Evolutionary conservation across 2,329 filamentous ascomycete genomes (phyloP), one percentile per base, ranked within the genome.

Genomic region (Coniochaeta pulveracea): DNA sequence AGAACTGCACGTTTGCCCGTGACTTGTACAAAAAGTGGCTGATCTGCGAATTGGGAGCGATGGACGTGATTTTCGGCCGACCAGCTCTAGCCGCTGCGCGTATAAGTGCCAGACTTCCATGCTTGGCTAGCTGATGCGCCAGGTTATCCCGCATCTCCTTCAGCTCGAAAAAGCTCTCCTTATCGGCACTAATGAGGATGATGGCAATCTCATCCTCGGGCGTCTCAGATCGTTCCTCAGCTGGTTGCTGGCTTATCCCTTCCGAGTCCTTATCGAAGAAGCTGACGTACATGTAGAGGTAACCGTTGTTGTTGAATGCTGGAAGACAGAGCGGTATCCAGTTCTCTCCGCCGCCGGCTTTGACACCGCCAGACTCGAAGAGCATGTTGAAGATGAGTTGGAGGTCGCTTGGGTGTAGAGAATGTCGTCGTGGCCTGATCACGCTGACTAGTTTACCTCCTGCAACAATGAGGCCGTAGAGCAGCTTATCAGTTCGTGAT

Each of bases 321-420:
- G 91, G 93, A 3, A 98, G 69, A 48, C 91, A 98, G 6, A 98
- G 68, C 0, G 91, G 91, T 30, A 96, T 89, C 91, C 91, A 98
- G 47, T 89, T 95, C 56, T 98, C 91, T 19, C 89, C 91, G 24
- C 70, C 86, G 5, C 84, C 88, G 14, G 85, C 81, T 52, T 91
- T 89, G 51, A 98, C 81, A 26, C 85, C 82, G 31, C 85, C 85
- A 3, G 89, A 91, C 59, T 93, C 88, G 48, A 98, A 98, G 2
- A 98, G 75, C 93, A 98, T 98, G 51, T 96, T 96, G 67, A 98
- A 98, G 39, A 98, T 88, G 28, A 98, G 72, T 50, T 95, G 89
- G 16, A 98, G 67, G 52, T 98, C 91, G 41, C 88, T 89, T 0
- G 93, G 91, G 47, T 98, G 93, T 3, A 98, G 67, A 1, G 88